Evolutionary conservation across 331 rosid species (phyloP).

Genomic region (Ulmus americana): DNA sequence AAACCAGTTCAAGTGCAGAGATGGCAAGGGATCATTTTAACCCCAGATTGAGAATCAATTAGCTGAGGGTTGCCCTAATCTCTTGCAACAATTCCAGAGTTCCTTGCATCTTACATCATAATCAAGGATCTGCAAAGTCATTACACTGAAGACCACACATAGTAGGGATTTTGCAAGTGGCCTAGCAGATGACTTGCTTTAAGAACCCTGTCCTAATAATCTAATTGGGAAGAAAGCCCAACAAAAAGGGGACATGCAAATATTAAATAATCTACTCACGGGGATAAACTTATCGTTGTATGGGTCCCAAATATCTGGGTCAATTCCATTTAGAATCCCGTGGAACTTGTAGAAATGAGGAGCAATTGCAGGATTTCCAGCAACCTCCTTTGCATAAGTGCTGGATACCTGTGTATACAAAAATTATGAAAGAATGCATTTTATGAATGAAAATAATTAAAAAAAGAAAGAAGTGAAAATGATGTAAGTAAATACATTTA

Average conservation of each 20-base stretch:
- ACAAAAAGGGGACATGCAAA: too few species aligned
- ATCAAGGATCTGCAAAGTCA: background rate
- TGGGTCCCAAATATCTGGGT: slow-evolving; percentile 83
- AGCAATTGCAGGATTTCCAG: slow-evolving; percentile 48
- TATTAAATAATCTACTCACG: slow-evolving; percentile 41
- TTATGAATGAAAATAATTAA: too few species aligned
- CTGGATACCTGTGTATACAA: slow-evolving; percentile 54
- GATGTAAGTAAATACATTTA: slow-evolving; percentile 1
- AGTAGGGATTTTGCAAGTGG: background rate
- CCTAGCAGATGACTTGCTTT: background rate
- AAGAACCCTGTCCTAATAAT: background rate
- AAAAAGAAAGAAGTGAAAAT: too few species aligned
- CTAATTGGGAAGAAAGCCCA: too few species aligned
- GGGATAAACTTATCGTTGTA: slow-evolving; percentile 60
- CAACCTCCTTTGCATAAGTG: slow-evolving; percentile 61
- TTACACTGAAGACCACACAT: background rate
- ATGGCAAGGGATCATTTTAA: background rate
- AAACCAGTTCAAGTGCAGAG: background rate
- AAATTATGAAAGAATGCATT: background rate
- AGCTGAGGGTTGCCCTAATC: background rate
- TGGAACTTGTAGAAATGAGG: slow-evolving; percentile 69
- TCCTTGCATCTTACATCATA: background rate
- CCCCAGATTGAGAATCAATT: background rate
- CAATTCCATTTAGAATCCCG: slow-evolving; percentile 83
- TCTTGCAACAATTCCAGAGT: background rate